Evolutionary conservation across 345 rosid species (phyloP).

Genomic region (Moricandia arvensis): DNA sequence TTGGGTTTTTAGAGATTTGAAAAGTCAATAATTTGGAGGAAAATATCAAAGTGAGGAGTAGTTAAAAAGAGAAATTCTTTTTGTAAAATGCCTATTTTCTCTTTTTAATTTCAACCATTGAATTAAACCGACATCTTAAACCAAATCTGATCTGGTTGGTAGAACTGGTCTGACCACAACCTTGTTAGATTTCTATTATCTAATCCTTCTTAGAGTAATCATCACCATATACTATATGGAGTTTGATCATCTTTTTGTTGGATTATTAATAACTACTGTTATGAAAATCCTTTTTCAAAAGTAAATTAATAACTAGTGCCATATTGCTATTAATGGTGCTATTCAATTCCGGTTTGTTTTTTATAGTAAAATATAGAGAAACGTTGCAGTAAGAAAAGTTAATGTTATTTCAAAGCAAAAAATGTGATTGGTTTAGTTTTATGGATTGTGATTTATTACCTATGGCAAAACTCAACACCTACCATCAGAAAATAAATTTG

Average conservation of each 20-base stretch:
- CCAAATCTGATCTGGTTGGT: slow-evolving; percentile 4
- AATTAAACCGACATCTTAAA: slow-evolving; percentile 18
- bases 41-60: slow-evolving; percentile 5
- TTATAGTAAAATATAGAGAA: neutral
- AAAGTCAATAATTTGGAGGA: slow-evolving; percentile 24
- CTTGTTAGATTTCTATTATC: neutral
- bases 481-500: neutral
- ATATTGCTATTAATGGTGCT: neutral
- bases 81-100: neutral
- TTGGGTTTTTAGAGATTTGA: slow-evolving; percentile 20
- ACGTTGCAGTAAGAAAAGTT: neutral
- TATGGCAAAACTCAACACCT: neutral
- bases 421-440: too few species aligned
- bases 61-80: neutral
- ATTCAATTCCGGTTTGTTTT: neutral
- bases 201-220: neutral
- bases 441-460: too few species aligned
- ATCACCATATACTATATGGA: neutral
- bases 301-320: neutral
- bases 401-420: neutral
- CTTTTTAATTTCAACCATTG: slow-evolving; percentile 20
- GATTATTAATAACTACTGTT: too few species aligned
- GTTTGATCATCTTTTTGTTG: neutral
- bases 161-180: neutral
- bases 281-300: too few species aligned